These are phyloP conservation scores for Sextonia rubra DNA, from an alignment of 164 flowering plant genomes.

Conservation along the genomic window DNA sequence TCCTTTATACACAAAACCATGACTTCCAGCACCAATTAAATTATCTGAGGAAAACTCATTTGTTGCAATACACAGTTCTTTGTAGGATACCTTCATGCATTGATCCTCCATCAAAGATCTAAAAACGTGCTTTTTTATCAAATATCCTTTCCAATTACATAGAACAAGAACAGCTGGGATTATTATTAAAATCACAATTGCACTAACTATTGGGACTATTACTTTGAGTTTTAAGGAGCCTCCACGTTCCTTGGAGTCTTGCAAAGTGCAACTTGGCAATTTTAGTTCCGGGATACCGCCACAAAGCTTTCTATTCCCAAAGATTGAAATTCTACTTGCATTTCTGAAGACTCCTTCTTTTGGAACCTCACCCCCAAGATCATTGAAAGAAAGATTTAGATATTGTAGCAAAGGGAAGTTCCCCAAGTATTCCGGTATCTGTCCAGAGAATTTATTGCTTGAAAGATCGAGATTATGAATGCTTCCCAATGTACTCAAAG, in stretches of 20 bases:
- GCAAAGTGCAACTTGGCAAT: background rate
- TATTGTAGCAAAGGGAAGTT: constrained; percentile 1
- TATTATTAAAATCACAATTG: background rate
- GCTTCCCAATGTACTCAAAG: background rate
- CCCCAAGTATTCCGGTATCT: constrained; percentile 22
- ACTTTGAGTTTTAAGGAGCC: background rate
- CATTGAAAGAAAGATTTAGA: constrained; percentile 29
- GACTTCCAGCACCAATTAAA: constrained; percentile 31
- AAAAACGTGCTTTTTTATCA: background rate
- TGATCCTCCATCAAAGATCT: background rate
- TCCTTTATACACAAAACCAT: constrained; percentile 30
- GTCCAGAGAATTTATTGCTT: constrained; percentile 27
- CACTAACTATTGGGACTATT: constrained; percentile 2
- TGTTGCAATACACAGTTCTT: constrained; percentile 2
- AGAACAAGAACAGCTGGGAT: background rate
- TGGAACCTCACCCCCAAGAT: constrained; percentile 28
- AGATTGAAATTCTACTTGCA: background rate
- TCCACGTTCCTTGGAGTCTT: background rate
- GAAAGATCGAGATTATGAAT: constrained; percentile 16
- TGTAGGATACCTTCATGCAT: background rate
- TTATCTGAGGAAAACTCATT: constrained; percentile 10
- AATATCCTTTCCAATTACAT: background rate
- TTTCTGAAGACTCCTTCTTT: constrained; percentile 19
- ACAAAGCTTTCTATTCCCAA: background rate
- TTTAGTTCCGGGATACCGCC: background rate